A percentile compares a stretch with the other conserved stretches of the same genome.
phyloP scores from a whole-genome alignment of 352 stramenopile species.

The Phytopythium ostracodes region DNA sequence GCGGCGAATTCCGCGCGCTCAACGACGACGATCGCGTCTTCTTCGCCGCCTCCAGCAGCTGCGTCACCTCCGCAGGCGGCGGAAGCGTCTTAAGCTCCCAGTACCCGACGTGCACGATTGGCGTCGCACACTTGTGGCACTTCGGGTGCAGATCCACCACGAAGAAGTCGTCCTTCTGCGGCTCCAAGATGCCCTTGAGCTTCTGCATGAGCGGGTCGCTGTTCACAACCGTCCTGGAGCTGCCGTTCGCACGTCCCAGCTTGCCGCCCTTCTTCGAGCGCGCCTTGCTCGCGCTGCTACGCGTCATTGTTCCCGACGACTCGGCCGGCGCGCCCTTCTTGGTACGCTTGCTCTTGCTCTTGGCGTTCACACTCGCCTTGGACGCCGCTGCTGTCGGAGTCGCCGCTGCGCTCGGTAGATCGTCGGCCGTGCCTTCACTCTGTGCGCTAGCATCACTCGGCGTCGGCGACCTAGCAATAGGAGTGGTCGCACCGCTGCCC shows the following conservation, averaged over 20 bases:
- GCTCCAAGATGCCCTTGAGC: slow-evolving; percentile 95
- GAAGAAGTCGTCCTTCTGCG: slow-evolving; percentile 99
- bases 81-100: slow-evolving; percentile 77
- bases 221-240: slow-evolving; percentile 75
- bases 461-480: slow-evolving; percentile 43
- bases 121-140: slow-evolving; percentile 85
- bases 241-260: slow-evolving; percentile 33
- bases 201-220: slow-evolving; percentile 97
- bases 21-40: slow-evolving; percentile 57
- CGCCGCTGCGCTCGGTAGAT: slow-evolving; percentile 9
- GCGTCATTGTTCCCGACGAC: slow-evolving; percentile 39
- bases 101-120: slow-evolving; percentile 84
- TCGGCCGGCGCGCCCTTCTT: slow-evolving; percentile 41
- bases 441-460: slow-evolving; percentile 30
- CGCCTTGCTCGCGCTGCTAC: slow-evolving; percentile 63
- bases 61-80: slow-evolving; percentile 55
- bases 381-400: slow-evolving; percentile 21
- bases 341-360: slow-evolving; percentile 71
- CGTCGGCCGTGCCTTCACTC: slow-evolving; percentile 22
- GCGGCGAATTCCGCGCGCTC: slow-evolving; percentile 58
- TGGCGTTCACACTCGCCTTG: slow-evolving; percentile 23
- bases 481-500: slow-evolving; percentile 32
- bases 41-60: slow-evolving; percentile 78
- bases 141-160: slow-evolving; percentile 93
- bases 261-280: slow-evolving; percentile 59